Base-by-base conservation (phyloP, 2,329 filamentous ascomycete species). In the Penicillium decumbens region DNA sequence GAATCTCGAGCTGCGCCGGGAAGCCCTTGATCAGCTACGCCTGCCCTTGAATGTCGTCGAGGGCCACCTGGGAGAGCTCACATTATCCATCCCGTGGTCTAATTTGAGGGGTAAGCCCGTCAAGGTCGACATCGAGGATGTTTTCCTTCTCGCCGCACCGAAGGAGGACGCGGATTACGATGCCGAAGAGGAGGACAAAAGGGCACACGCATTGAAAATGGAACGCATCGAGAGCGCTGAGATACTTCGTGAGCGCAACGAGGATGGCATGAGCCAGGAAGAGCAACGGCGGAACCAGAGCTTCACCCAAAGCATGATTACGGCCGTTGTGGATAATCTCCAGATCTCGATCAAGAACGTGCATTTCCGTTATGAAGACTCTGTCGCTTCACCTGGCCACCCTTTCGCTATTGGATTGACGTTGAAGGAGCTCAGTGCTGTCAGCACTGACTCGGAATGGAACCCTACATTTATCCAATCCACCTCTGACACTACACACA, bases 341-440 rank as follows among this genome's bases (percentile, higher is more conserved):
- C 93, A 99, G 71, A 89, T 98, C 61, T 93, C 88, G 23, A 85
- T 99, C 71, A 97, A 95, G 77, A 98, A 97, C 68, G 95, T 99
- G 52, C 93, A 99, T 69, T 82, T 98, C 56, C 88, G 93, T 61
- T 99, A 98, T 72, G 93, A 99, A 72, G 93, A 99, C 72, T 91
- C 92, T 12, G 89, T 98, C 62, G 95, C 93, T 18, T 88, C 91
- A 8, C 91, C 92, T 0, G 91, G 90, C 0, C 93, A 98, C 68
- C 92, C 95, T 0, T 98, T 98, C 63, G 89, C 93, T 4, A 80
- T 95, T 5, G 93, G 95, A 42, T 68, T 98, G 52, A 98, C 91
- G 0, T 80, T 99, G 49, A 88, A 95, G 65, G 92, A 97, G 71
- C 91, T 99, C 74, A 97, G 93, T 67, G 95, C 95, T 12, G 84